Conservation (phyloP, 495 filamentous ascomycete species). For the Lasiosphaeriaceae sp. region DNA sequence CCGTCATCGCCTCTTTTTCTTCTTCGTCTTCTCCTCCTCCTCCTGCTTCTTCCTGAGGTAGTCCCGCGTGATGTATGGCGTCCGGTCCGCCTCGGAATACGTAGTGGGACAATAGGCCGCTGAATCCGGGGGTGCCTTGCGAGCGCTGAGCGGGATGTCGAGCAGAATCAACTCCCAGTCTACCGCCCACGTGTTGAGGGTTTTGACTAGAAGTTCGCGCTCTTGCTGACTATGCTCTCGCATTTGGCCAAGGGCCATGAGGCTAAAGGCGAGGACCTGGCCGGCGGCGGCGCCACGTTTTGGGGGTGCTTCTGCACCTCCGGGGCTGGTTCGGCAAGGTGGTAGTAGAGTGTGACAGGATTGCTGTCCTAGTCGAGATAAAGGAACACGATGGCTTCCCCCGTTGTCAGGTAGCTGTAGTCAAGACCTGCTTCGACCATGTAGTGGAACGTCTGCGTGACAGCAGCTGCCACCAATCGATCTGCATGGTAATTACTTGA, state of each 20-base stretch:
- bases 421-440: slow-evolving; percentile 7
- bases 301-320: no score
- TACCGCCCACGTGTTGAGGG: slow-evolving; percentile 5
- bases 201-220: neutral
- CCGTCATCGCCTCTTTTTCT: no score
- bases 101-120: no score
- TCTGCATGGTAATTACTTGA: slow-evolving; percentile 7
- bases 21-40: no score
- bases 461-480: neutral
- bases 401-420: slow-evolving; percentile 1
- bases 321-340: slow-evolving; percentile 3
- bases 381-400: slow-evolving; percentile 7
- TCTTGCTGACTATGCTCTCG: slow-evolving; percentile 15
- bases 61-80: no score
- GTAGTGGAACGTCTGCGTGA: slow-evolving; percentile 8
- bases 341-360: slow-evolving; percentile 1
- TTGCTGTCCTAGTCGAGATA: slow-evolving; percentile 5
- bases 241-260: slow-evolving; percentile 8
- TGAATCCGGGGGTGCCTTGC: no score
- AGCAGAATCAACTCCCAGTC: neutral
- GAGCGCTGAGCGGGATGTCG: neutral
- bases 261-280: slow-evolving; percentile 4
- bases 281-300: no score
- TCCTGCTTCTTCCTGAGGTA: no score
- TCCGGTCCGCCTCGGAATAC: no score